Base-by-base conservation (phyloP, 306 rosid genomes). In the Sicyos baderoa region DNA sequence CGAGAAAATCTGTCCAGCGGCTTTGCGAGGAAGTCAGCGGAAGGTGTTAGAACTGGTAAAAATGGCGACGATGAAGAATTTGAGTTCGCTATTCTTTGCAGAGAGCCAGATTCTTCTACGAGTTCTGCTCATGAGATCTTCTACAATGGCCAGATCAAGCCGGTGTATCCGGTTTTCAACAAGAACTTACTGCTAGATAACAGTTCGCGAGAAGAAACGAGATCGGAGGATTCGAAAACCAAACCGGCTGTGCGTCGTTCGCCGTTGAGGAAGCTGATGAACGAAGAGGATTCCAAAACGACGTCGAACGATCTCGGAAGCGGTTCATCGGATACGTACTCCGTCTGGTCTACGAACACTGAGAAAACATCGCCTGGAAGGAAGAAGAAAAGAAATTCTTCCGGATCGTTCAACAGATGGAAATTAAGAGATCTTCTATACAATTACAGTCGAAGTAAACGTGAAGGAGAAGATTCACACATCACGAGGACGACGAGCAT, bases 101-200 rank as follows among this genome's bases (percentile, higher is more conserved):
- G 71, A 21, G 86, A 81, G 13, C 32, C 81, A 0, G 67, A 67
- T 19, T 71, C 86, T 25, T 84, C 81, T 1, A 82, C 85, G 4
- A 85, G 86, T 1, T 80, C 98, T 0, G 98, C 98, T 8, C 91
- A 84, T 48, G 99, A 93, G 76, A 82, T 93, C 73, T 93, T 93
- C 81, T 80, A 45, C 61, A 85, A 90, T 78, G 99, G 99, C 17
- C 95, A 80, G 50, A 93, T 93, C 84, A 81, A 51, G 59, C 90
- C 97, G 10, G 55, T 68, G 0, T 88, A 84, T 76, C 96, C 97
- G 4, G 63, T 85, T 54, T 85, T 85, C 81, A 79, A 79, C 75
- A 85, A 55, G 51, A 29, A 23, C 35, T 23, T 83, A n/a, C 85
- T 86, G 29, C 54, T 77, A 29, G 15, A 47, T 16, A 47, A 21